phyloP scores from a whole-genome alignment of 2,329 filamentous ascomycete species.

The Xylaria sp. region DNA sequence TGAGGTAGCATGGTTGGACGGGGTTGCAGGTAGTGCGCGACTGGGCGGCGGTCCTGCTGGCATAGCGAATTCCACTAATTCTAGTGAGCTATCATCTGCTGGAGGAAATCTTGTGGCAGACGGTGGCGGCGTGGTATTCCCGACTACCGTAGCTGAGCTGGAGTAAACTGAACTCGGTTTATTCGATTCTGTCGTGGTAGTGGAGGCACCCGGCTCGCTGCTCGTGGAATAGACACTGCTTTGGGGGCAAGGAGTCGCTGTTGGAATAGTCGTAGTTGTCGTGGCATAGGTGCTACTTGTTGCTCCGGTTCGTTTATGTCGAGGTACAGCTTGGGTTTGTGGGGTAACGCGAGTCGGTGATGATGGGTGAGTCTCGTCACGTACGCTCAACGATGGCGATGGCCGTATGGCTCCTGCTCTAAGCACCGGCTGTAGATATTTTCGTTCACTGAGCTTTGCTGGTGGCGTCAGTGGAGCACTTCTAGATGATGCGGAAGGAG shows the following conservation, averaged over 20 bases:
- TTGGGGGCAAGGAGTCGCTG: constrained; percentile 26
- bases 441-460: constrained; percentile 60
- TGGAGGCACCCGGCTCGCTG: constrained; percentile 32
- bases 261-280: constrained; percentile 17
- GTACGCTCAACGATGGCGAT: constrained; percentile 27
- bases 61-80: constrained; percentile 52
- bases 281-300: constrained; percentile 32
- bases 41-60: constrained; percentile 58
- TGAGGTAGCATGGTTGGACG: constrained; percentile 37
- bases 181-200: constrained; percentile 41
- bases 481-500: constrained; percentile 47
- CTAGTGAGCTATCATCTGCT: constrained; percentile 52
- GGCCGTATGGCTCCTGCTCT: constrained; percentile 38
- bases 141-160: constrained; percentile 31
- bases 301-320: constrained; percentile 47
- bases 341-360: constrained; percentile 55
- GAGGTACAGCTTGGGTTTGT: constrained; percentile 52
- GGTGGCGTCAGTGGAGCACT: constrained; percentile 56
- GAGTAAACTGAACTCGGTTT: constrained; percentile 43
- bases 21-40: constrained; percentile 54
- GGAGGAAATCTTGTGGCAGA: constrained; percentile 52
- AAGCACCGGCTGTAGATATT: constrained; percentile 55
- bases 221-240: constrained; percentile 39
- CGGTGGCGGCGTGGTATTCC: constrained; percentile 42
- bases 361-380: constrained; percentile 49